Percentiles rank a stretch among this genome's conserved stretches.
Conservation (phyloP, 2,329 filamentous ascomycete species). For the Aspergillus pseudoterreus region DNA sequence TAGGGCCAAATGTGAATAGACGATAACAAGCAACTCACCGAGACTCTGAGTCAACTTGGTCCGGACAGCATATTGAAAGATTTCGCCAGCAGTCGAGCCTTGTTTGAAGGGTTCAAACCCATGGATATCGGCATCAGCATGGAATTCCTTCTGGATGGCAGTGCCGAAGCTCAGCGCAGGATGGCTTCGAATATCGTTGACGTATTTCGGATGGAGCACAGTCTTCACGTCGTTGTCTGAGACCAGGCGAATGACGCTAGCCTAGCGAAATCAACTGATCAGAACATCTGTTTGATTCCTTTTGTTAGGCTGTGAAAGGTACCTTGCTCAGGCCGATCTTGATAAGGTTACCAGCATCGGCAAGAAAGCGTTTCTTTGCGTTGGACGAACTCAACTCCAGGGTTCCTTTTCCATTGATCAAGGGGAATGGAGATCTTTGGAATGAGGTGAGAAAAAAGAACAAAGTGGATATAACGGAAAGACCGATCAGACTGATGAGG, state of each 20-base stretch:
- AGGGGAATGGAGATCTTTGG: neutral
- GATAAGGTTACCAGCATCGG: neutral
- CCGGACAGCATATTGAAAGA: conserved; percentile 16
- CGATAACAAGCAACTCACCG: conserved; percentile 7
- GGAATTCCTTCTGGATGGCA: conserved; percentile 11
- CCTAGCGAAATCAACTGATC: conserved; percentile 2
- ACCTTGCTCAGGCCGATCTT: neutral
- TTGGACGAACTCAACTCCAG: neutral
- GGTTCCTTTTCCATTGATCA: neutral
- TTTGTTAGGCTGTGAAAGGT: neutral
- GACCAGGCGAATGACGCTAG: conserved; percentile 11
- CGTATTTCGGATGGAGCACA: conserved; percentile 16
- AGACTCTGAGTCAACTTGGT: conserved; percentile 18
- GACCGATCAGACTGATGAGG: no score
- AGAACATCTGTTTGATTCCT: neutral
- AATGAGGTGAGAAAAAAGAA: neutral
- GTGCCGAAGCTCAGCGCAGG: conserved; percentile 12
- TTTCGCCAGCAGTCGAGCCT: conserved; percentile 1
- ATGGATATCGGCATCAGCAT: conserved; percentile 8
- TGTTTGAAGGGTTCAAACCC: conserved; percentile 14
- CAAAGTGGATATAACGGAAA: neutral
- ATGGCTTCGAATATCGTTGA: conserved; percentile 16
- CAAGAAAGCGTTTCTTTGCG: neutral
- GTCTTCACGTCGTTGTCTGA: conserved; percentile 17
- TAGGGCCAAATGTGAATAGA: neutral